A percentile compares a stretch with the other conserved stretches of the same genome.
phyloP scores from a whole-genome alignment of 176 grass and related monocot genomes.

The Avena eriantha region DNA sequence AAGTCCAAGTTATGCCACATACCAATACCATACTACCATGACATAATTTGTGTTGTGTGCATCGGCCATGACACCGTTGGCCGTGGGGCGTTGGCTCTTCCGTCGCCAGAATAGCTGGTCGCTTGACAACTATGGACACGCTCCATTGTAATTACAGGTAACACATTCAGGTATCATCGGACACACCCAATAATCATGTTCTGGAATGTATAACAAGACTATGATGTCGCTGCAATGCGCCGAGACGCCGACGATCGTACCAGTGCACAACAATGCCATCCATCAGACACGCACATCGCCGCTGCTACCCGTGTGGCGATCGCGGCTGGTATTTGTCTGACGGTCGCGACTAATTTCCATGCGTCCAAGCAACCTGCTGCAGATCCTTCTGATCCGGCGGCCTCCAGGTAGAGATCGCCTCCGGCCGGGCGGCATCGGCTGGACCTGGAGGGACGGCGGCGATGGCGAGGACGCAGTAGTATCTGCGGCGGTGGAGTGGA shows the following conservation, averaged over 20 bases:
- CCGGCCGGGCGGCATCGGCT: background rate
- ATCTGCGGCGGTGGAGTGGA: background rate
- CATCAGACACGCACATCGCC: constrained; percentile 15
- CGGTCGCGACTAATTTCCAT: background rate
- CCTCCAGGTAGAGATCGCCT: constrained; percentile 2
- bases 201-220: background rate
- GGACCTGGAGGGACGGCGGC: background rate
- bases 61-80: too few species aligned
- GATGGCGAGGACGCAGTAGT: background rate
- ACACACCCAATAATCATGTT: background rate
- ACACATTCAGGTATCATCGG: background rate
- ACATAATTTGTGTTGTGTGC: too few species aligned
- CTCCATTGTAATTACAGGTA: background rate
- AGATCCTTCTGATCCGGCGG: constrained; percentile 28
- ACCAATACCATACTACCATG: too few species aligned
- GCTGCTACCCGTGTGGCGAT: background rate
- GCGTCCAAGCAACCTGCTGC: background rate
- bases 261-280: background rate
- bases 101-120: background rate
- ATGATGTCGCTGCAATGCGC: background rate
- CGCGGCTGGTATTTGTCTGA: background rate
- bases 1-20: too few species aligned
- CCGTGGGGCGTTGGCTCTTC: too few species aligned
- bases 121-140: background rate
- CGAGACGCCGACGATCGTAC: background rate